Evolutionary conservation across 257 asterid species (phyloP).

Genomic region (Solanum gandarillasii): DNA sequence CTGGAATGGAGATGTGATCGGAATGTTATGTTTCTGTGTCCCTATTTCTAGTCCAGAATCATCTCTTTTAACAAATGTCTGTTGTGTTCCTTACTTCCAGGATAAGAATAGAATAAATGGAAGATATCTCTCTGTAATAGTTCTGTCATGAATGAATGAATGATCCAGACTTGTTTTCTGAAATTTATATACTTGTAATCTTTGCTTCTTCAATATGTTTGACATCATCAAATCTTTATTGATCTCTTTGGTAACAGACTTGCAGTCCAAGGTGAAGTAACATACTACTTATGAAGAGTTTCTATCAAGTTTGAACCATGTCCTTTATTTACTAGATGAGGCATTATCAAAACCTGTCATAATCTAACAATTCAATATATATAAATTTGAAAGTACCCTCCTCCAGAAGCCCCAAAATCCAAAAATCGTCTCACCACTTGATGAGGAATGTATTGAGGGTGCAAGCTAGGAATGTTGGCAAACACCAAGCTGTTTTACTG

Average conservation of each 20-base stretch:
- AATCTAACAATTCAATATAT: background rate
- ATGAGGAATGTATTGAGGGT: background rate
- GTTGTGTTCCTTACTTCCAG: background rate
- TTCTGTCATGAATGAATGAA: background rate
- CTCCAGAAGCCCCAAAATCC: background rate
- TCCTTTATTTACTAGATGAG: background rate
- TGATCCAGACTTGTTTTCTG: background rate
- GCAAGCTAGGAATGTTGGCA: background rate
- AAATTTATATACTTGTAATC: background rate
- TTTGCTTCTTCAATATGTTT: background rate
- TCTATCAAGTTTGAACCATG: background rate
- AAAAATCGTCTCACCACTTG: background rate
- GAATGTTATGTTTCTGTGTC: background rate
- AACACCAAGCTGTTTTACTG: background rate
- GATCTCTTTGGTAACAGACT: background rate
- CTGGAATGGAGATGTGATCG: slow-evolving; percentile 30
- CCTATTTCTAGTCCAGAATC: background rate
- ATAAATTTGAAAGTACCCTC: background rate
- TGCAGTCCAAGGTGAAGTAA: background rate
- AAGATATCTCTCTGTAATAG: background rate
- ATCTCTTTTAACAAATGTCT: background rate
- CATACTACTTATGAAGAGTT: background rate
- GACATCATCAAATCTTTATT: background rate
- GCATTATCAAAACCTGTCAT: background rate
- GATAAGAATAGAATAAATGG: background rate